Evolutionary conservation across 176 grass and related monocot species (phyloP).

Genomic region (Otatea glauca): DNA sequence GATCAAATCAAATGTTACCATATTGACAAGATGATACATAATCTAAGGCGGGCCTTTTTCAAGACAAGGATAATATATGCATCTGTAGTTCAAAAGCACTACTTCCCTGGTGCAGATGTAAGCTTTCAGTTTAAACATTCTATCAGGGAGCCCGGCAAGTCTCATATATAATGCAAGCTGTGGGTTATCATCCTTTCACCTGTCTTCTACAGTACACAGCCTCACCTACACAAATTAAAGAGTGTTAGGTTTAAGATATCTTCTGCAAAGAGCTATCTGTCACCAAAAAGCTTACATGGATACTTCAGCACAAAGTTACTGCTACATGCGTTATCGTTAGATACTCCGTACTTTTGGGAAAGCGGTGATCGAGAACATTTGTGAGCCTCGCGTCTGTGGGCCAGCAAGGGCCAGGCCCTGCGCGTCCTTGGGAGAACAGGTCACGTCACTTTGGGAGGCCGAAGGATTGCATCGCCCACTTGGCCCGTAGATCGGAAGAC

Average conservation of each 20-base stretch:
- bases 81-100: too few relatives aligned
- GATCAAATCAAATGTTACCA: not conserved
- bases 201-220: not conserved
- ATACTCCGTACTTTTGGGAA: not conserved
- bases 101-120: too few relatives aligned
- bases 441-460: not conserved
- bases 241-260: not conserved
- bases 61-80: not conserved
- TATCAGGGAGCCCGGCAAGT: not conserved
- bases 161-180: not conserved
- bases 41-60: not conserved
- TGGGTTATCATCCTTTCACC: not conserved
- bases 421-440: not conserved
- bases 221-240: not conserved
- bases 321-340: not conserved
- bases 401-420: constrained; percentile 19
- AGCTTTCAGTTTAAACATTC: too few relatives aligned
- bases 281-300: not conserved
- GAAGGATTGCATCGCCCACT: not conserved
- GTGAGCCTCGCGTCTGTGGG: constrained; percentile 21
- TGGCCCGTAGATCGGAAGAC: not conserved
- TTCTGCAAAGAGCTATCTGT: not conserved
- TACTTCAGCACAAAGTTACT: not conserved
- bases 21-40: too few relatives aligned
- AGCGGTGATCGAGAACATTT: not conserved